These are phyloP conservation scores for Coemansia umbellata DNA, from an alignment of 192 early-diverging fungal genomes.

Conservation along the genomic window DNA sequence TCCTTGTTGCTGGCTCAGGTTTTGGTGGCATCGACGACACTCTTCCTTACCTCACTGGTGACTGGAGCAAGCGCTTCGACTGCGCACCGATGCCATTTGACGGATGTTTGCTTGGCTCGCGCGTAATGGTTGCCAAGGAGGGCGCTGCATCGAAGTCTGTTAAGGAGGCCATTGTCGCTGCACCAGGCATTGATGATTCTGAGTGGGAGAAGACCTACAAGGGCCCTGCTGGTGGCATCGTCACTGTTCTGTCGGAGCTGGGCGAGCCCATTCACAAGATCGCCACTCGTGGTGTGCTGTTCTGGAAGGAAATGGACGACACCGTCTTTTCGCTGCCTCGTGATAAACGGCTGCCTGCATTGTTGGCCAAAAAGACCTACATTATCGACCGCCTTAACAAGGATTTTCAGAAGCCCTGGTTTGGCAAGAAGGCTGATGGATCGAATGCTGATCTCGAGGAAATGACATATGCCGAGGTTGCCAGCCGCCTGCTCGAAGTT, in stretches of 20 bases:
- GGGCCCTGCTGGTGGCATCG: conserved; percentile 79
- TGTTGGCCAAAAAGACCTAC: conserved; percentile 85
- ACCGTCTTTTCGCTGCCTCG: conserved; percentile 79
- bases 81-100: conserved; percentile 92
- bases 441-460: conserved; percentile 73
- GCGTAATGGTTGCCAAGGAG: conserved; percentile 93
- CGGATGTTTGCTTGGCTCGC: conserved; percentile 85
- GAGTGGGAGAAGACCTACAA: conserved; percentile 93
- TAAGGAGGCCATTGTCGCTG: conserved; percentile 86
- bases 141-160: conserved; percentile 69
- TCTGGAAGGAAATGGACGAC: conserved; percentile 95
- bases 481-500: conserved; percentile 73
- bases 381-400: conserved; percentile 84
- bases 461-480: conserved; percentile 89
- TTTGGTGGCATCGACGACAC: conserved; percentile 88
- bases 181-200: conserved; percentile 76
- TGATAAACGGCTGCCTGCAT: conserved; percentile 76
- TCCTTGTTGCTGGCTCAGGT: conserved; percentile 85
- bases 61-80: conserved; percentile 78
- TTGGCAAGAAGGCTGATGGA: conserved; percentile 77
- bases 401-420: conserved; percentile 95
- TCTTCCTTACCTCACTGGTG: conserved; percentile 87
- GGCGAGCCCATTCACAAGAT: conserved; percentile 97
- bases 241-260: conserved; percentile 90
- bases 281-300: conserved; percentile 82